These are phyloP conservation scores for Yamadazyma triangularis DNA, from an alignment of 1,139 yeast species.

Conservation along the genomic window DNA sequence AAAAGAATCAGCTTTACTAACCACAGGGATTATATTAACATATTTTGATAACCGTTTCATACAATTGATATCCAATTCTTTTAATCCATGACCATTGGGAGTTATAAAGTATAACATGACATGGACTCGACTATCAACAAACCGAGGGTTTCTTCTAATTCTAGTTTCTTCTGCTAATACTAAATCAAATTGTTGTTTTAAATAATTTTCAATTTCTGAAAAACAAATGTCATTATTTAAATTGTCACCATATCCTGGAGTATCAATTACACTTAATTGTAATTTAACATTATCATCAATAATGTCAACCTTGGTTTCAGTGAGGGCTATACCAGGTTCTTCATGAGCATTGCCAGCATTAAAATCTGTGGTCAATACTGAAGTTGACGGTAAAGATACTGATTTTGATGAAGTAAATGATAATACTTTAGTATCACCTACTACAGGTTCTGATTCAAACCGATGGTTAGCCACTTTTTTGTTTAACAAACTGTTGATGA, in stretches of 20 bases:
- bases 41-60: conserved; percentile 74
- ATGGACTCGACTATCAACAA: conserved; percentile 74
- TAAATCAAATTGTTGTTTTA: conserved; percentile 89
- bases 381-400: conserved; percentile 46
- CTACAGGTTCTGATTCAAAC: conserved; percentile 29
- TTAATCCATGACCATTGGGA: conserved; percentile 75
- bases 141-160: conserved; percentile 81
- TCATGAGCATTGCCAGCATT: conserved; percentile 42
- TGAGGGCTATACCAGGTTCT: conserved; percentile 59
- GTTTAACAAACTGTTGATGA: conserved; percentile 70
- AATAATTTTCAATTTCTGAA: conserved; percentile 64
- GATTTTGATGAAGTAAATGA: conserved; percentile 49
- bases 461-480: conserved; percentile 58
- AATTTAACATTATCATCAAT: conserved; percentile 71
- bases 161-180: conserved; percentile 89
- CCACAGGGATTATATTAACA: conserved; percentile 85
- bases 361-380: conserved; percentile 39
- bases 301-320: conserved; percentile 66
- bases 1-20: conserved; percentile 83
- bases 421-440: conserved; percentile 44
- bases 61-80: conserved; percentile 71
- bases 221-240: conserved; percentile 63
- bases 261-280: conserved; percentile 59
- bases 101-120: conserved; percentile 65
- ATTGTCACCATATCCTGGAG: conserved; percentile 79